Base-by-base conservation (phyloP, 1,284 basidiomycete genomes). In the Xanthoconium separans region DNA sequence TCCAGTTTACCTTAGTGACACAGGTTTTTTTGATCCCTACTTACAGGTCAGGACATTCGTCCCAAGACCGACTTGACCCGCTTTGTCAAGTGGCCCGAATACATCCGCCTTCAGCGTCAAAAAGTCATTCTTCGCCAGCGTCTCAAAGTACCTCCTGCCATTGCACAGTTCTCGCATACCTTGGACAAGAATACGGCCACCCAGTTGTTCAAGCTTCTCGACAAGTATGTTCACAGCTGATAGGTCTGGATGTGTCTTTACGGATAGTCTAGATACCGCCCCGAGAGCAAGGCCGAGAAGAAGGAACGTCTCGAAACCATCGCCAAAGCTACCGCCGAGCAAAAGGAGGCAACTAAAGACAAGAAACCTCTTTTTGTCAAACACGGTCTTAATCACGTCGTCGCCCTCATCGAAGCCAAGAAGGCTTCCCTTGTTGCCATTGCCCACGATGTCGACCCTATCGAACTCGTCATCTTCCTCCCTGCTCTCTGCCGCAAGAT, bases 41-140 rank as follows among this genome's bases (percentile, higher is more conserved):
- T 37, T 22, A 10, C 60, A 96, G 95, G 95, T 71, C 93, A 96
- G 79, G 93, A 97, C 77, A 85, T 98, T 70, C 92, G 90, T 70
- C 95, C 90, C 69, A 83, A 84, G 74, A 85, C 84, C 57, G 96
- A 99, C 78, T 78, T 98, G 63, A 97, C 93, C 61, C 93, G 95
- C 74, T 98, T 98, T 79, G 93, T 98, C 78, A 98, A 98, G 79
- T 99, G 96, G 96, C 96, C 96, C 65, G 94, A 96, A 80, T 99
- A 99, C 72, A 88, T 99, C 65, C 93, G 94, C 72, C 90, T 98
- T 58, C 96, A 99, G 76, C 89, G 96, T 75, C 95, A 98, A 78
- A 97, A 96, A 81, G 94, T 98, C 70, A 97, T 99, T 78, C 90
- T 99, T 62, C 81, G 93, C 85, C 95, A 98, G 80, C 94, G 96